Evolutionary conservation across 495 filamentous ascomycete species (phyloP).

Genomic region (Ramalina intermedia): DNA sequence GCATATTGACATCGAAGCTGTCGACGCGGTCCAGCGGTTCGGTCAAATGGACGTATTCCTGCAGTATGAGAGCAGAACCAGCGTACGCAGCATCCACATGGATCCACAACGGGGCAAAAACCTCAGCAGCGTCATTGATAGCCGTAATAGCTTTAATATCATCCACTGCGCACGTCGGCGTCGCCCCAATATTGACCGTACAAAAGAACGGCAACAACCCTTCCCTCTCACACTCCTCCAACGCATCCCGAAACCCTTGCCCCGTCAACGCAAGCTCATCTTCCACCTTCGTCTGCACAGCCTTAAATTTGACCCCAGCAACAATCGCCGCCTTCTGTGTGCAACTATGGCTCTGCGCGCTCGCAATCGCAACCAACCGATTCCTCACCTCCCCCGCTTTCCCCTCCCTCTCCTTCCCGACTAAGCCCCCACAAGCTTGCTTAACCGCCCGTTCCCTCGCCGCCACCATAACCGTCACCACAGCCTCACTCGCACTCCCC

Average conservation of each 20-base stretch:
- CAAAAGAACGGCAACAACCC: conserved; percentile 76
- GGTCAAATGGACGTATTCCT: conserved; percentile 63
- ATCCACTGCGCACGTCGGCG: conserved; percentile 77
- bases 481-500: conserved; percentile 79
- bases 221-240: conserved; percentile 44
- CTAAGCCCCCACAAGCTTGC: conserved; percentile 30
- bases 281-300: conserved; percentile 43
- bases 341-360: conserved; percentile 64
- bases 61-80: conserved; percentile 64
- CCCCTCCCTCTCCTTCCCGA: conserved; percentile 45
- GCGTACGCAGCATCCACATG: conserved; percentile 97
- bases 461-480: conserved; percentile 76
- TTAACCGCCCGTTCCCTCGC: conserved; percentile 62
- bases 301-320: conserved; percentile 63
- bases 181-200: conserved; percentile 76
- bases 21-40: conserved; percentile 53
- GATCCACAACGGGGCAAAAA: conserved; percentile 50
- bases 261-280: conserved; percentile 62
- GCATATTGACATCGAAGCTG: conserved; percentile 90
- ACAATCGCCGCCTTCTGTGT: conserved; percentile 82
- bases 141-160: conserved; percentile 56
- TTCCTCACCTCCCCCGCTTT: conserved; percentile 49
- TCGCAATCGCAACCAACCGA: conserved; percentile 67
- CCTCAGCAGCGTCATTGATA: conserved; percentile 44
- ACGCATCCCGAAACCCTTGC: conserved; percentile 36